Base-by-base conservation (phyloP, 176 grass and related monocot species). In the Triticum aestivum region DNA sequence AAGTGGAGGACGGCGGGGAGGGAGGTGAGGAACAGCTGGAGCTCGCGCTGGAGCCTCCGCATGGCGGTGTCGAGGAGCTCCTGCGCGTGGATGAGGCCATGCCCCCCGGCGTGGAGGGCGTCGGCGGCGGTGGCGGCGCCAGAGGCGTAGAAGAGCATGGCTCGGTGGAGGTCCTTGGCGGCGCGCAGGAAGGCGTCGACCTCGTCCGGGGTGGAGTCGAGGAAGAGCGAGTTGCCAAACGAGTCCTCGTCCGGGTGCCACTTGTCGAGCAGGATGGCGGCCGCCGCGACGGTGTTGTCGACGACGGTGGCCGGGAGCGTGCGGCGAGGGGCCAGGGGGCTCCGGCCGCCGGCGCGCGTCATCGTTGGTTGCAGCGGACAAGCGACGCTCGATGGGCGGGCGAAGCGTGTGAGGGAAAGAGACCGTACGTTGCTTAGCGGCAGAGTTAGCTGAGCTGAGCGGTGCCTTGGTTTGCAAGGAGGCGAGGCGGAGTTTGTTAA, bases 51-150 rank as follows among this genome's bases (percentile, higher is more conserved):
- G n/a, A 94, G 90, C 73, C 88, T 85, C 20, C 63, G 65, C 92
- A 94, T 93, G 11, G 95, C 90, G 4, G 87, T 85, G 21, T 89
- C 62, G 37, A 91, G 92, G 30, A 97, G 92, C 15, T 72, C 56
- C 20, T 94, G 92, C 11, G 95, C 90, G 6, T 88, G 79, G 58
- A 89, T 30, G 78, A 97, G 87, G 13, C 30, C 85, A 1, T 74
- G 56, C 38, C 49, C 49, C 0, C 73, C 73, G 33, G 14, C 9
- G 9, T 24, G 44, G 35, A 61, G 5, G 29, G 34, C 68, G 6
- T 13, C 51, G 51, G 51, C 51, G 51, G 15, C 14, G 61, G 39
- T 15, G 5, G 69, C 81, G 24, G 6, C 14, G 14, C 86, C 64
- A 2, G 87, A 83, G 9, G 88, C 79, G 37, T 91, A 87, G 84